Conservation (phyloP, 1,284 basidiomycete genomes). For the Ganoderma meredithae region DNA sequence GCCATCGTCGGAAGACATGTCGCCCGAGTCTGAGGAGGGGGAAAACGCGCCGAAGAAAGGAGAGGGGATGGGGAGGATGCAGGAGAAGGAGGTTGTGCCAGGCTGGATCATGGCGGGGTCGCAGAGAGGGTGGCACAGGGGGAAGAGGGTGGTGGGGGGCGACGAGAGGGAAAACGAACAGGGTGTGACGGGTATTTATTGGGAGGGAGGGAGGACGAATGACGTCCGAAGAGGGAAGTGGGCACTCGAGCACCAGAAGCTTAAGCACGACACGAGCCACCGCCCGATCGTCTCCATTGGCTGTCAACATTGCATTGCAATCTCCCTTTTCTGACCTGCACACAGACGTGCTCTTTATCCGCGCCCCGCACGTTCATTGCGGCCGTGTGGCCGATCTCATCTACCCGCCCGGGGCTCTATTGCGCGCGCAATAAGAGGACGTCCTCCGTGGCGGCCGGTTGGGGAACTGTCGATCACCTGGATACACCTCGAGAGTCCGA, state of each 20-base stretch:
- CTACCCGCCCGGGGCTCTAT: slow-evolving; percentile 8
- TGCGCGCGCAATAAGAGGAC: slow-evolving; percentile 2
- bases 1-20: slow-evolving; percentile 50
- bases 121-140: slow-evolving; percentile 27
- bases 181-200: slow-evolving; percentile 32
- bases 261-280: slow-evolving; percentile 26
- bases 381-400: slow-evolving; percentile 14
- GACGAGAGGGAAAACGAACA: slow-evolving; percentile 25
- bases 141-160: slow-evolving; percentile 22
- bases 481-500: slow-evolving; percentile 18
- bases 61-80: slow-evolving; percentile 36
- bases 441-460: slow-evolving; percentile 7
- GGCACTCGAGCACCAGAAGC: slow-evolving; percentile 20
- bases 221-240: slow-evolving; percentile 29
- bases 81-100: slow-evolving; percentile 25
- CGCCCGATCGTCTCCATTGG: slow-evolving; percentile 30
- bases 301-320: slow-evolving; percentile 16
- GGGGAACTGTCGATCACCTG: slow-evolving; percentile 25
- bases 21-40: slow-evolving; percentile 45
- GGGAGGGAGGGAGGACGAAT: slow-evolving; percentile 22
- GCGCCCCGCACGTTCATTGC: slow-evolving; percentile 1
- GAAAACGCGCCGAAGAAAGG: slow-evolving; percentile 43
- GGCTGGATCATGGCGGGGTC: slow-evolving; percentile 28
- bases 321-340: slow-evolving; percentile 15
- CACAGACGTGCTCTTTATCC: slow-evolving; percentile 1